Percentiles rank a stretch among this genome's conserved stretches.
Evolutionary conservation across 192 early-diverging fungal genomes (phyloP).

Genomic region (Podila epicladia): DNA sequence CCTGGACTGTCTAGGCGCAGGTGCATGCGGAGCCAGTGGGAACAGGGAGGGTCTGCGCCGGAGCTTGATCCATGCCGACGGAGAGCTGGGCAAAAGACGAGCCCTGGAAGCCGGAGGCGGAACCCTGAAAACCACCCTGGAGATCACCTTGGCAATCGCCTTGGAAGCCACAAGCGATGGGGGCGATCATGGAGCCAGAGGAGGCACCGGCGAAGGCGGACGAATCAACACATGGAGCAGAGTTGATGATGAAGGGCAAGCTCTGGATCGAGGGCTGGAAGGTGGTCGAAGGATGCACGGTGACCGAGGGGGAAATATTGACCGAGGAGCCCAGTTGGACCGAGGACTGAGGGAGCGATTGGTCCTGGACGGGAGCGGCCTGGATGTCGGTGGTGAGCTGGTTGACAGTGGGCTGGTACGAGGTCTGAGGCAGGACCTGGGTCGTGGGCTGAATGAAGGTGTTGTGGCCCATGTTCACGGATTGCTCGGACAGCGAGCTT

Average conservation of each 20-base stretch:
- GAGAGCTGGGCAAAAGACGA: too few relatives aligned
- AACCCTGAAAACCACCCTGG: too few relatives aligned
- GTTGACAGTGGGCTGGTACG: constrained; percentile 41
- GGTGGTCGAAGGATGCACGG: constrained; percentile 36
- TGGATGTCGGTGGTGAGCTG: constrained; percentile 24
- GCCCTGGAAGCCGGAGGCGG: too few relatives aligned
- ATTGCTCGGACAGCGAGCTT: constrained; percentile 23
- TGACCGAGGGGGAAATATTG: constrained; percentile 21
- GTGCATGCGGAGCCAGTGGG: too few relatives aligned
- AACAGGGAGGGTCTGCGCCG: too few relatives aligned
- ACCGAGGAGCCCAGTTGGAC: constrained; percentile 29
- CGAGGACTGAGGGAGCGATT: constrained; percentile 44
- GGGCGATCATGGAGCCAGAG: too few relatives aligned
- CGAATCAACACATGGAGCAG: constrained; percentile 14
- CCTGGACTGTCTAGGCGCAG: too few relatives aligned
- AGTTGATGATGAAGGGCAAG: constrained; percentile 44
- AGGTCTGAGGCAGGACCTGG: constrained; percentile 25
- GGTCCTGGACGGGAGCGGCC: constrained; percentile 29
- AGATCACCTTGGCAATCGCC: too few relatives aligned
- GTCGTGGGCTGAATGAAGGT: constrained; percentile 40
- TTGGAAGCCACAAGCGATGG: too few relatives aligned
- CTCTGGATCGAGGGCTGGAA: constrained; percentile 39
- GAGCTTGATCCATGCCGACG: too few relatives aligned
- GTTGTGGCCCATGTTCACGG: constrained; percentile 36
- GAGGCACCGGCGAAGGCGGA: not conserved